Conservation (phyloP, 2,329 filamentous ascomycete species). For the Colletotrichum tofieldiae region DNA sequence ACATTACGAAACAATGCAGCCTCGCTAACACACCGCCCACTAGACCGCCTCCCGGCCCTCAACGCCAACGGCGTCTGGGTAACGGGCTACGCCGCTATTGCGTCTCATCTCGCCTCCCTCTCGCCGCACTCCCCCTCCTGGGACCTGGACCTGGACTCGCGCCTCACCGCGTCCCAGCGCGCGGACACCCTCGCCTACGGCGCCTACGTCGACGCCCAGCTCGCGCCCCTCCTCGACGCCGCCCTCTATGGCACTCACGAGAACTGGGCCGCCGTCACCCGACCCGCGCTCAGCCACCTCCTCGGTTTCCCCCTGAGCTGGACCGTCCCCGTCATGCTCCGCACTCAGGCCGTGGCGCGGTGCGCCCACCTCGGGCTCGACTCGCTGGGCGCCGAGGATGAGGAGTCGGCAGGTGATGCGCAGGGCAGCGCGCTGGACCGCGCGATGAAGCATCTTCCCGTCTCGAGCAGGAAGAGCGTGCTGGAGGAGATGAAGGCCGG, state of each 20-base stretch:
- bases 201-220: slow-evolving; percentile 81
- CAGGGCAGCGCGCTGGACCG: slow-evolving; percentile 47
- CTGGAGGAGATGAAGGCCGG: slow-evolving; percentile 77
- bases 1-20: slow-evolving; percentile 20
- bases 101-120: slow-evolving; percentile 66
- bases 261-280: slow-evolving; percentile 85
- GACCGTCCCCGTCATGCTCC: slow-evolving; percentile 82
- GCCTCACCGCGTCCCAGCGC: slow-evolving; percentile 56
- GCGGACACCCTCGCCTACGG: slow-evolving; percentile 69
- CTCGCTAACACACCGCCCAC: slow-evolving; percentile 7
- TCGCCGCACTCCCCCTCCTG: slow-evolving; percentile 48
- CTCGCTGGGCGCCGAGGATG: slow-evolving; percentile 74
- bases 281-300: slow-evolving; percentile 84
- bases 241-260: slow-evolving; percentile 91
- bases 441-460: slow-evolving; percentile 47
- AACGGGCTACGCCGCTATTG: slow-evolving; percentile 74
- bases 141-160: slow-evolving; percentile 55
- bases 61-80: slow-evolving; percentile 67
- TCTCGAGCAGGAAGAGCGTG: slow-evolving; percentile 68
- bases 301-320: slow-evolving; percentile 92
- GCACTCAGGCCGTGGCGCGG: slow-evolving; percentile 77
- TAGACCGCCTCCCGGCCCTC: slow-evolving; percentile 71
- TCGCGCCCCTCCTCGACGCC: slow-evolving; percentile 85
- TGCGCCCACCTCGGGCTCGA: slow-evolving; percentile 81
- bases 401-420: slow-evolving; percentile 52